Base-by-base conservation (phyloP, 164 flowering plant genomes). In the Aristolochia contorta region DNA sequence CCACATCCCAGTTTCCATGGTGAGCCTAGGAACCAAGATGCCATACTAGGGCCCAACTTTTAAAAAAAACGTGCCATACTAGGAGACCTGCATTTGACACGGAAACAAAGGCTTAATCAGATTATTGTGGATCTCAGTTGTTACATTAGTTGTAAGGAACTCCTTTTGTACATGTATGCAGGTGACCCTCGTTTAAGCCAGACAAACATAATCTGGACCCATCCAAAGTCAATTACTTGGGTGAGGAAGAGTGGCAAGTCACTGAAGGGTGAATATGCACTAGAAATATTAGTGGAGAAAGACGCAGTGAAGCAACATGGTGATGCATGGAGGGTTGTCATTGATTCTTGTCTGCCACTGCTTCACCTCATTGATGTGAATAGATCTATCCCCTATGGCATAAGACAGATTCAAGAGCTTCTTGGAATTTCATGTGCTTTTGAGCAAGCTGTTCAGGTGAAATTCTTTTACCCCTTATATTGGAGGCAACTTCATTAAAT, bases 311-410 rank as follows among this genome's bases (percentile, higher is more conserved):
- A 77, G 58, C 71, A 72, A 60, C 72, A 70, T 61, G 97, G 96
- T 56, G 99, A 94, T 82, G 87, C 91, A 32, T 94, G 97, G 97
- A 85, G 97, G 67, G 67, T 74, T 66, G 80, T 80, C 30, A 32
- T 94, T 72, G 96, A 94, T 67, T 78, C 79, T n/a, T 94, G 99
- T 71, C 80, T 94, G 66, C 95, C 97, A 20, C 77, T 94, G n/a
- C 73, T 94, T 43, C 89, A 89, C 69, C 69, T 89, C 25, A 83
- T 91, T 67, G 97, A 94, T 60, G 80, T 85, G 6, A 72, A 56
- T 25, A 82, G 96, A 43, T 88, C 96, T 1, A 77, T 84, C 18
- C 99, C 99, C 6, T 84, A 87, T 75, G 92, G 83, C 2, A 79
- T 89, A 27, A 85, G 89, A 73, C 96, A 94, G 73, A 72, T 94